A percentile compares a stretch with the other conserved stretches of the same genome.
These are phyloP conservation scores for Coffea humblotiana DNA, from an alignment of 305 asterid genomes.

Conservation along the genomic window DNA sequence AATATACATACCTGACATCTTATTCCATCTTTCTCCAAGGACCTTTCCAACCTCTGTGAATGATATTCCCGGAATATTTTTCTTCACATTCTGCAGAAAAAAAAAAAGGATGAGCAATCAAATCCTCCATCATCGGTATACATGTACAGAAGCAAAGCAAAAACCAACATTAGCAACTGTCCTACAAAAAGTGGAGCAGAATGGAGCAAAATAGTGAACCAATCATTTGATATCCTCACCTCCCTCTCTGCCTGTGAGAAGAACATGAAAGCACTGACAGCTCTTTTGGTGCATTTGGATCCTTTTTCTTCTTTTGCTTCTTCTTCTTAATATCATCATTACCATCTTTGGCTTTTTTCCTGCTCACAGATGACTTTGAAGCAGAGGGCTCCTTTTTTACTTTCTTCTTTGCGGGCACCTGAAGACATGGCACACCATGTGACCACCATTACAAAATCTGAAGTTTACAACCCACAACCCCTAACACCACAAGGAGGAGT, in stretches of 20 bases:
- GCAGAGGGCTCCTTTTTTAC: conserved; percentile 61
- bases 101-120: conserved; percentile 13
- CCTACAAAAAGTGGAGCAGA: neutral
- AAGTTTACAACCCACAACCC: neutral
- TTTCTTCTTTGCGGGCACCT: conserved; percentile 66
- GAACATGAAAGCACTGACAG: conserved; percentile 82
- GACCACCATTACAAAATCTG: conserved; percentile 9
- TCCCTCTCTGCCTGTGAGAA: conserved; percentile 84
- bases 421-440: conserved; percentile 28
- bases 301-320: conserved; percentile 88
- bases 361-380: conserved; percentile 59
- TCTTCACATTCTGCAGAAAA: conserved; percentile 64
- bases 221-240: conserved; percentile 40
- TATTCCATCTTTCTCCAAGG: conserved; percentile 93
- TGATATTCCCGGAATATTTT: conserved; percentile 69
- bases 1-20: conserved; percentile 62
- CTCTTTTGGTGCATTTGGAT: conserved; percentile 94
- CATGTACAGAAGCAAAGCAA: neutral
- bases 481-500: neutral
- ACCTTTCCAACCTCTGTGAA: conserved; percentile 69
- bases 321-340: conserved; percentile 74
- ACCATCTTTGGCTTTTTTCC: conserved; percentile 61
- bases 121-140: neutral
- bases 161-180: neutral
- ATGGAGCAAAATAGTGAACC: neutral